phyloP scores from a whole-genome alignment of 2,329 filamentous ascomycete genomes.

The Colletotrichum liriopes region DNA sequence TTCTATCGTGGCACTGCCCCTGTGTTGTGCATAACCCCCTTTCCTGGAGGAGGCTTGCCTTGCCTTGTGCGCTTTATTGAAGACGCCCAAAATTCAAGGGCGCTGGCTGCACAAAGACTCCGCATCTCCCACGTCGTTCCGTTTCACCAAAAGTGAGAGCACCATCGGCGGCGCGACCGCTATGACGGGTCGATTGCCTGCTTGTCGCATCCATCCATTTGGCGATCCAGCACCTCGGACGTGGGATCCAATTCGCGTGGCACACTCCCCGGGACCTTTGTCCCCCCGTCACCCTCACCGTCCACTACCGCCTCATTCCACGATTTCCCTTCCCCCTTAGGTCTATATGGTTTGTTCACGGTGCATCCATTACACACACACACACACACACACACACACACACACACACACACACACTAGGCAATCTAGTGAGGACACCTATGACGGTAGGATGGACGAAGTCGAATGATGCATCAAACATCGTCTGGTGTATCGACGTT shows the following conservation, averaged over 20 bases:
- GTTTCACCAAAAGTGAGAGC: constrained; percentile 36
- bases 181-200: constrained; percentile 19
- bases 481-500: not conserved
- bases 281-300: constrained; percentile 16
- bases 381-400: no score
- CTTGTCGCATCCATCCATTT: constrained; percentile 27
- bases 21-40: not conserved
- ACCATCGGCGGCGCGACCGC: constrained; percentile 20
- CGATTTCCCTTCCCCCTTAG: not conserved
- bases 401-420: not conserved
- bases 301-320: not conserved
- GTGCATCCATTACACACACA: not conserved
- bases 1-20: constrained; percentile 5
- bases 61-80: constrained; percentile 12
- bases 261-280: constrained; percentile 25
- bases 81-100: constrained; percentile 25
- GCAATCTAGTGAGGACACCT: not conserved
- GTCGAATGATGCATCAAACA: not conserved
- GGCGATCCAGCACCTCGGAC: constrained; percentile 37
- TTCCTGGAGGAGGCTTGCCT: constrained; percentile 9
- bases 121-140: constrained; percentile 34
- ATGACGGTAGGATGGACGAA: not conserved
- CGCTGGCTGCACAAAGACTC: constrained; percentile 36
- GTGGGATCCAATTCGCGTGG: constrained; percentile 30
- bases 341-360: not conserved